These are phyloP conservation scores for Thraustotheca clavata DNA, from an alignment of 352 stramenopile genomes.

Conservation along the genomic window DNA sequence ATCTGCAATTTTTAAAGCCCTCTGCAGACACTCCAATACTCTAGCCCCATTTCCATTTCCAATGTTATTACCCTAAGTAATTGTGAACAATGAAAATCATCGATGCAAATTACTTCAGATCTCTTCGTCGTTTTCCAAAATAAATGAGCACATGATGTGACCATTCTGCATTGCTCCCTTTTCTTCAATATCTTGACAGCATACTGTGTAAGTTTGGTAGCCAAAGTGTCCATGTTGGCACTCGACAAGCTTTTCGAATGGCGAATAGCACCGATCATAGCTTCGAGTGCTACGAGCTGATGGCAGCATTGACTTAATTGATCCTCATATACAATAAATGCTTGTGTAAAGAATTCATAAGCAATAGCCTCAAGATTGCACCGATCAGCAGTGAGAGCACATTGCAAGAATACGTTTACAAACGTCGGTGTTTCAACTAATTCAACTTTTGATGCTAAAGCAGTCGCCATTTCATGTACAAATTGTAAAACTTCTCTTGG, in stretches of 20 bases:
- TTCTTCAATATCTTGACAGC: conserved; percentile 95
- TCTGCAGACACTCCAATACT: conserved; percentile 95
- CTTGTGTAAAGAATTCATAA: conserved; percentile 94
- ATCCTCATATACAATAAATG: conserved; percentile 97
- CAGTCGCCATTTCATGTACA: conserved; percentile 95
- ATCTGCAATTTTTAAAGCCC: conserved; percentile 93
- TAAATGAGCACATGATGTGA: conserved; percentile 91
- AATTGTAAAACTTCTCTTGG: conserved; percentile 95
- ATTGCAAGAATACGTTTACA: conserved; percentile 93
- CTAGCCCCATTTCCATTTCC: conserved; percentile 88
- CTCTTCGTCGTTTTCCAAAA: conserved; percentile 82
- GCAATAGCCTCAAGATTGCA: conserved; percentile 86
- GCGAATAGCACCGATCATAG: conserved; percentile 87
- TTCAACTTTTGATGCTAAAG: conserved; percentile 74
- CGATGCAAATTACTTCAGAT: background rate
- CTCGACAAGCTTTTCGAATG: conserved; percentile 67
- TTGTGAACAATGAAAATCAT: background rate
- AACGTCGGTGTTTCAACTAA: conserved; percentile 43
- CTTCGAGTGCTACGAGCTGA: conserved; percentile 82
- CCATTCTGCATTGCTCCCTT: conserved; percentile 92
- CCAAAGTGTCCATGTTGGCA: conserved; percentile 91
- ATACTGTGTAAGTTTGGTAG: conserved; percentile 96
- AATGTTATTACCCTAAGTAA: conserved; percentile 3
- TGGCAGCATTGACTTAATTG: conserved; percentile 87
- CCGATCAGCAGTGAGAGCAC: conserved; percentile 81